Base-by-base conservation (phyloP, 225 moss, liverwort and hornwort genomes). In the Marchantia polymorpha region DNA sequence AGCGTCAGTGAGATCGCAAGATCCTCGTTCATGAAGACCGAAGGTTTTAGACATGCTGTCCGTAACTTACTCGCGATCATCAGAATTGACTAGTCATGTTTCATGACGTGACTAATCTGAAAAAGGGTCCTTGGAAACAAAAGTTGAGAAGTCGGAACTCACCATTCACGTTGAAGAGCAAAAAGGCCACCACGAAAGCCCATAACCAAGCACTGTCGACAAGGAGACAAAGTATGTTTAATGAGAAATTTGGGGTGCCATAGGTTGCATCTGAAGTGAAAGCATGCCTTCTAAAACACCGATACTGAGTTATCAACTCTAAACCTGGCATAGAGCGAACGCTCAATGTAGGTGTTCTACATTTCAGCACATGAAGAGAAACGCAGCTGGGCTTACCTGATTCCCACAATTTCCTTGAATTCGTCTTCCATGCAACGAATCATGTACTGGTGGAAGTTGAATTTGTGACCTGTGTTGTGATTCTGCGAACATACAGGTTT, bases 351-450 rank as follows among this genome's bases (percentile, higher is more conserved):
- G 61, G 61, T 61, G 7, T 22, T 10, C 23, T 8, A 7, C 3
- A 61, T 22, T n/a, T 3, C 22, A 23, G 6, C 8, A 17, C n/a
- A 23, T 23, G 11, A 58, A 14, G 58, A 15, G 71, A 23, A 11
- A 71, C n/a, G 17, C 71, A 54, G 22, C 22, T 27, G 13, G 53
- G 23, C 49, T 7, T 58, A 92, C 94, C 87, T 92, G 70, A 95
- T 89, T 73, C 89, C 90, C 4, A 95, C 93, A 56, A 95, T 82
- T 71, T 84, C 78, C 81, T 87, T 85, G 56, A 88, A 92, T 73
- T 95, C 94, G 74, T 93, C 91, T 81, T 91, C 91, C 87, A 95
- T 85, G n/a, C 88, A 91, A 25, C 91, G 85, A 72, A 90, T 81
- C 84, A 95, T 84, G 54, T 93, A 93, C 11, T 70, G 75, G 78